Evolutionary conservation across 2,329 filamentous ascomycete species (phyloP).

Genomic region (Beauveria australis): DNA sequence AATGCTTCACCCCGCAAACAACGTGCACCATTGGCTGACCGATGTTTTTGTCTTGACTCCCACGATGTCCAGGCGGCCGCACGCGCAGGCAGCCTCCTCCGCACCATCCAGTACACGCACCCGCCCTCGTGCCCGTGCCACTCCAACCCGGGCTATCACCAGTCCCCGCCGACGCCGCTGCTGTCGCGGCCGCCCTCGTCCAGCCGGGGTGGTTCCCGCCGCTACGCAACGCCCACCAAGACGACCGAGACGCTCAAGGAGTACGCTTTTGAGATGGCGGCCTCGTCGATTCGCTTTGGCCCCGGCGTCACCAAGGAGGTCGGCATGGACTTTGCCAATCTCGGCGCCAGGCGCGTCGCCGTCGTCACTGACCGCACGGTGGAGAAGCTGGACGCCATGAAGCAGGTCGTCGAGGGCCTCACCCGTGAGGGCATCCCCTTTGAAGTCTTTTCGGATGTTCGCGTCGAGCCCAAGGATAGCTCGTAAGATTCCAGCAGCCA

Average conservation of each 20-base stretch:
- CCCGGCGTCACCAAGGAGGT: slow-evolving; percentile 91
- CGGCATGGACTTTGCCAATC: slow-evolving; percentile 93
- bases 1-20: not conserved
- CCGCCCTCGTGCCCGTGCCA: slow-evolving; percentile 88
- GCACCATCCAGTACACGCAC: slow-evolving; percentile 85
- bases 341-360: slow-evolving; percentile 78
- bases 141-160: slow-evolving; percentile 74
- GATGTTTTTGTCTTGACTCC: not conserved
- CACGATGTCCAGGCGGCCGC: slow-evolving; percentile 40
- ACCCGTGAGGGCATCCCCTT: slow-evolving; percentile 71
- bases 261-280: slow-evolving; percentile 98
- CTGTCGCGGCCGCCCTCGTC: slow-evolving; percentile 33
- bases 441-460: slow-evolving; percentile 70
- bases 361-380: slow-evolving; percentile 88
- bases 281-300: slow-evolving; percentile 88
- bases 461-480: slow-evolving; percentile 89
- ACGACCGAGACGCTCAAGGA: slow-evolving; percentile 62
- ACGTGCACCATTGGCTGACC: not conserved
- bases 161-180: slow-evolving; percentile 50
- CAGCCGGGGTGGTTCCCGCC: slow-evolving; percentile 29
- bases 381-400: slow-evolving; percentile 76
- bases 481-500: slow-evolving; percentile 46
- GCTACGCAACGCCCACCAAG: slow-evolving; percentile 63
- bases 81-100: slow-evolving; percentile 64
- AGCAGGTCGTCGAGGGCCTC: slow-evolving; percentile 75